phyloP scores from a whole-genome alignment of 305 asterid species.

The Ruellia speciosa region DNA sequence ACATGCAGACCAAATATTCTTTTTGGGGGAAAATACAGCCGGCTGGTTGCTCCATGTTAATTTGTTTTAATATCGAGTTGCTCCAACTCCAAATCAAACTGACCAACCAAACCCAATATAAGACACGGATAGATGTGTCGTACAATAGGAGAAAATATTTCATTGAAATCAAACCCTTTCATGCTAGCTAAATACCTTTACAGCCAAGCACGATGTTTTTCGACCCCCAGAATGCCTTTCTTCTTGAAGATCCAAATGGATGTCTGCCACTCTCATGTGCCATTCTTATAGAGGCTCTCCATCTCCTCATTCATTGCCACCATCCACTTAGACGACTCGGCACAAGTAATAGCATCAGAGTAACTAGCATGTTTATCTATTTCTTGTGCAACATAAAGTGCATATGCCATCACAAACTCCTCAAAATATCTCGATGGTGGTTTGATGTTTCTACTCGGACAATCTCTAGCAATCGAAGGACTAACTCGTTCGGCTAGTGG shows the following conservation, averaged over 20 bases:
- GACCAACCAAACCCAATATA: neutral
- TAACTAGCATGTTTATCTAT: too few species aligned
- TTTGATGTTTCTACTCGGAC: too few species aligned
- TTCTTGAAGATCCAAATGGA: neutral
- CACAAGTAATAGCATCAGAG: too few species aligned
- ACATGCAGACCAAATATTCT: neutral
- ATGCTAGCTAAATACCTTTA: neutral
- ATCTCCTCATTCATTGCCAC: neutral
- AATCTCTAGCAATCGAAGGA: too few species aligned
- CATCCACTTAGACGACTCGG: neutral
- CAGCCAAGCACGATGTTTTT: slow-evolving; percentile 1
- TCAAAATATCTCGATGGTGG: too few species aligned
- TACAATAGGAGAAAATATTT: neutral
- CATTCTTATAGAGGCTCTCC: neutral
- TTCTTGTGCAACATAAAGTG: too few species aligned
- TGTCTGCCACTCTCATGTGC: neutral
- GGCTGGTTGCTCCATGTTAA: too few species aligned
- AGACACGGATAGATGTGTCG: neutral
- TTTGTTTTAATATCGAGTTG: neutral
- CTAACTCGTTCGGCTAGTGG: too few species aligned
- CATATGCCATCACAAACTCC: too few species aligned
- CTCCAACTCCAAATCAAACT: neutral
- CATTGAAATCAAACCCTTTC: neutral
- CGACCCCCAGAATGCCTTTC: neutral
- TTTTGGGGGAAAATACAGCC: neutral